A percentile compares a stretch with the other conserved stretches of the same genome.
Evolutionary conservation across 2,329 filamentous ascomycete species (phyloP).

Genomic region (Dothistroma septosporum): DNA sequence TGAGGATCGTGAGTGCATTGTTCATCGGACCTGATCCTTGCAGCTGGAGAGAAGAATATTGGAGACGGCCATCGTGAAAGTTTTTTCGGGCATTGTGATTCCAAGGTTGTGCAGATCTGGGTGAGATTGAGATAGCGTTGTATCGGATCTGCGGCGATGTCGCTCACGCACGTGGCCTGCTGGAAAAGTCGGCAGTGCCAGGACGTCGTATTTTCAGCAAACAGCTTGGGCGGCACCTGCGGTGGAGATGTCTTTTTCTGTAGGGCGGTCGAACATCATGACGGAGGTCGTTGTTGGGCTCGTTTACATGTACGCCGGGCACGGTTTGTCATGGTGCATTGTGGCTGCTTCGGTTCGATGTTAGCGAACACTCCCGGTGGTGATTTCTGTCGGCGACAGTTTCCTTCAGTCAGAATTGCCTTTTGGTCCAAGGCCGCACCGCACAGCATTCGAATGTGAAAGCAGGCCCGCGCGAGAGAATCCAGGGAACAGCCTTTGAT

Average conservation of each 20-base stretch:
- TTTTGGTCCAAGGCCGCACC: neutral
- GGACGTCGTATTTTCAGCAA: no score
- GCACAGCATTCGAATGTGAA: neutral
- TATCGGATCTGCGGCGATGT: no score
- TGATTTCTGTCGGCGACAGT: neutral
- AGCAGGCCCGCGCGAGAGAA: neutral
- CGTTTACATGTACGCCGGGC: neutral
- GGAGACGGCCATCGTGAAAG: neutral
- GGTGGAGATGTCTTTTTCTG: no score
- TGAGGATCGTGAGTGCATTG: no score
- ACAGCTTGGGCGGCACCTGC: no score
- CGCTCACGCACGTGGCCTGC: no score
- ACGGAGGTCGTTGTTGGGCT: neutral
- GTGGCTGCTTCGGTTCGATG: neutral
- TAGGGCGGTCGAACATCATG: neutral
- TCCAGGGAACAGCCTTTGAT: neutral
- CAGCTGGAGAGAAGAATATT: neutral
- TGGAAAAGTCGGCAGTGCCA: no score
- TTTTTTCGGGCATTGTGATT: neutral
- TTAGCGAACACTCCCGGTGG: neutral
- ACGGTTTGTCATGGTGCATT: neutral
- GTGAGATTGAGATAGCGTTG: neutral
- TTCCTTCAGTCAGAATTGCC: neutral
- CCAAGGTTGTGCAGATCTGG: neutral
- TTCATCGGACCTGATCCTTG: neutral